phyloP scores from a whole-genome alignment of 2,329 filamentous ascomycete species.

The Kalmusia sp. region DNA sequence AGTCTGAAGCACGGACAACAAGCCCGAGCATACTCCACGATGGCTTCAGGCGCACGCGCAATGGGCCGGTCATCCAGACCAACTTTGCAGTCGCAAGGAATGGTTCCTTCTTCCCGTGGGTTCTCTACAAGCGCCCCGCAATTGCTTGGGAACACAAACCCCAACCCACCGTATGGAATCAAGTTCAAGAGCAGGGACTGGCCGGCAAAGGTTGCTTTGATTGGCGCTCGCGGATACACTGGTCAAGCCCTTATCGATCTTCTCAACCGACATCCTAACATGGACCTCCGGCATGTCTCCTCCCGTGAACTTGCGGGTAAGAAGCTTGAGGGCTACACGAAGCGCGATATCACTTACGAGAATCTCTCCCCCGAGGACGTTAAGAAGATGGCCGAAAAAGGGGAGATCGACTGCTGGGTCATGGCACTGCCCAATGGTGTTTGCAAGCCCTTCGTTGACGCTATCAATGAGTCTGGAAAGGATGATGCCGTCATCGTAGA shows the following conservation, averaged over 20 bases:
- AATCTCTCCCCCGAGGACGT: constrained; percentile 89
- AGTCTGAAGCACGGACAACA: constrained; percentile 67
- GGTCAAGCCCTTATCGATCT: constrained; percentile 89
- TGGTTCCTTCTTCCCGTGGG: constrained; percentile 53
- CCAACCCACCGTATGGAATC: constrained; percentile 87
- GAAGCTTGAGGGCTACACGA: constrained; percentile 86
- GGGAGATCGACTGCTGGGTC: constrained; percentile 93
- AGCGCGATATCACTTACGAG: constrained; percentile 91
- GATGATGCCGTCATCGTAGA: constrained; percentile 82
- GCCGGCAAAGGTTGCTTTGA: constrained; percentile 82
- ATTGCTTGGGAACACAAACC: constrained; percentile 68
- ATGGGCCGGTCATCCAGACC: constrained; percentile 35
- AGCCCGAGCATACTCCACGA: constrained; percentile 69
- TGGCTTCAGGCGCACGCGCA: constrained; percentile 55
- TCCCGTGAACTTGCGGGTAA: constrained; percentile 91
- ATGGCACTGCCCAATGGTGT: constrained; percentile 97
- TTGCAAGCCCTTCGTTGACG: constrained; percentile 92
- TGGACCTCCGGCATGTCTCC: constrained; percentile 90
- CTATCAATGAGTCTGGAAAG: constrained; percentile 73
- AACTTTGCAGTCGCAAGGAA: constrained; percentile 24
- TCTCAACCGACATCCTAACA: constrained; percentile 84
- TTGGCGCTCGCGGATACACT: constrained; percentile 92
- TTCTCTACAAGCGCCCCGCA: constrained; percentile 62
- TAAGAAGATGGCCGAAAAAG: constrained; percentile 79
- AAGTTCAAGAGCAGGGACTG: constrained; percentile 85